phyloP scores from a whole-genome alignment of 805 yeast species.

The Komagataella ulmi region DNA sequence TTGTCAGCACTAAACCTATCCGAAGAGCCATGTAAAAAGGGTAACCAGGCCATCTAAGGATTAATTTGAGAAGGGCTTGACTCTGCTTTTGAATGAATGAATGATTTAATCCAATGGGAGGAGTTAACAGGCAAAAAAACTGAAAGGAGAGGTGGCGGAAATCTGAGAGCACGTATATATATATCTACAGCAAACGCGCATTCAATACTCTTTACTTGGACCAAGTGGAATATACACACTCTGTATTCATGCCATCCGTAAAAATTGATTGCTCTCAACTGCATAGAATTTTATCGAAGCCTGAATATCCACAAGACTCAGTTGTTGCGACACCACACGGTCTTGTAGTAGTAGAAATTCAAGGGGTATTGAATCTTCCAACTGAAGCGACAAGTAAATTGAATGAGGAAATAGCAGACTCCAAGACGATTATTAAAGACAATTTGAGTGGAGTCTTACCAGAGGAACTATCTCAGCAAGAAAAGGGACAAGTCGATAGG shows the following conservation, averaged over 20 bases:
- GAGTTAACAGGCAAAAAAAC: not conserved
- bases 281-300: conserved; percentile 3
- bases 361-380: conserved; percentile 55
- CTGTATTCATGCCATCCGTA: conserved; percentile 11
- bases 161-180: not conserved
- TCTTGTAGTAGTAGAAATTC: conserved; percentile 51
- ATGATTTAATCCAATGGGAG: not conserved
- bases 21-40: conserved; percentile 12
- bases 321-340: conserved; percentile 43
- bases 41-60: conserved; percentile 6
- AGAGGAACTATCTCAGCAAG: conserved; percentile 6
- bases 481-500: conserved; percentile 15
- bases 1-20: conserved; percentile 25
- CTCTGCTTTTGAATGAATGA: not conserved
- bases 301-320: conserved; percentile 2
- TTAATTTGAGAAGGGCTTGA: not conserved
- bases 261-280: conserved; percentile 9
- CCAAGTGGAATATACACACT: not conserved
- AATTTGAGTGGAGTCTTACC: not conserved
- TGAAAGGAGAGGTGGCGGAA: not conserved
- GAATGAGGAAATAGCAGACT: conserved; percentile 17
- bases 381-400: conserved; percentile 16
- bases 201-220: not conserved
- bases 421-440: conserved; percentile 17
- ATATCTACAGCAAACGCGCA: not conserved